Base-by-base conservation (phyloP, 2,329 filamentous ascomycete genomes). In the Moelleriella libera region DNA sequence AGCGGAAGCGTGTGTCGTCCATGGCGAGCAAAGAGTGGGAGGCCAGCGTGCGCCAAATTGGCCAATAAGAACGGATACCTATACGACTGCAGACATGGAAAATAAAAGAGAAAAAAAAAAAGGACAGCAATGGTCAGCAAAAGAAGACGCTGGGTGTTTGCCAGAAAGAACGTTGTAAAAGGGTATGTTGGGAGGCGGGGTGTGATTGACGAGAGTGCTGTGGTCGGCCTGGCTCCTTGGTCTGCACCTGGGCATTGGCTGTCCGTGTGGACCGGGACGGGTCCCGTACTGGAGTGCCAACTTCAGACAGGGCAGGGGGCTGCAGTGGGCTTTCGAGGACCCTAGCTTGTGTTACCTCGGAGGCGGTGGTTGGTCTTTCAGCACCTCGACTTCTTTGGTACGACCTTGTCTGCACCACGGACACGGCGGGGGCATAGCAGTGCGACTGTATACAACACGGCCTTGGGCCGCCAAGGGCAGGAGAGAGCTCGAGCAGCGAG, bases 1-100 rank as follows among this genome's bases (percentile, higher is more conserved):
- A 76, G 57, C 83, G 81, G 67, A 85, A 89, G 63, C 83, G 82
- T 66, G 86, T 72, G 67, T 88, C 84, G 68, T 90, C 85, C 76
- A 87, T 85, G 57, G 40, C 52, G 56, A 53, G 52, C 53, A 56
- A 46, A 45, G 39, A 47, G 45, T 64, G 64, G 62, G 64, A 64
- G 60, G 59, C 58, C 66, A 52, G 57, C 61, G 60, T 59, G 64
- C 55, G 62, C 62, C 61, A 55, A 59, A 64, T 64, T 65, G 61
- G 60, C 61, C 58, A 54, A 57, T 55, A 48, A 53, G 48, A 52
- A 49, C 55, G 51, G 53, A 50, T 57, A 21, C 45, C 55, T 61
- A 63, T 55, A 56, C 53, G 53, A 53, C 62, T 64, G 57, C 55
- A 60, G 54, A 59, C 63, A 64, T 66, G 58, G 57, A 60, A 58